phyloP scores from a whole-genome alignment of 441 rosid species.

The Adansonia madagascariensis region DNA sequence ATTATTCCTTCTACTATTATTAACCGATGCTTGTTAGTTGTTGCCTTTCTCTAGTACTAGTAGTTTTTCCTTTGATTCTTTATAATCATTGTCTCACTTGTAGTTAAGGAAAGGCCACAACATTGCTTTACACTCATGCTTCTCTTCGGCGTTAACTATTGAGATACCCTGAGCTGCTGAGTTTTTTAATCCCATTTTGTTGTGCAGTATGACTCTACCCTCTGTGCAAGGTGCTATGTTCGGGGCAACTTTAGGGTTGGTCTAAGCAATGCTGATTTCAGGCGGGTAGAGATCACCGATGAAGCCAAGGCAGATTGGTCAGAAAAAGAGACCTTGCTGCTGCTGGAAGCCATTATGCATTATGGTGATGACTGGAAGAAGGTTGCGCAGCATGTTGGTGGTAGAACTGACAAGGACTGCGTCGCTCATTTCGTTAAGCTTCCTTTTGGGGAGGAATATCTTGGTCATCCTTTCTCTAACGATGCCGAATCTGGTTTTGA shows the following conservation, averaged over 20 bases:
- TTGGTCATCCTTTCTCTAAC: slow-evolving; percentile 44
- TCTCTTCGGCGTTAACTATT: background rate
- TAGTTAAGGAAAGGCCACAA: background rate
- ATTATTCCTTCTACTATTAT: background rate
- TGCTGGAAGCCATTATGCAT: slow-evolving; percentile 81
- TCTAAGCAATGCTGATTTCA: slow-evolving; percentile 77
- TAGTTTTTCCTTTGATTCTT: background rate
- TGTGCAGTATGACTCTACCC: slow-evolving; percentile 78
- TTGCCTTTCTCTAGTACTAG: background rate
- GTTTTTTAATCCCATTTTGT: background rate
- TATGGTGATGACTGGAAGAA: slow-evolving; percentile 92
- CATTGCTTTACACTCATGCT: background rate
- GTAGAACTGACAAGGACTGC: slow-evolving; percentile 88
- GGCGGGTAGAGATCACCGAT: slow-evolving; percentile 85
- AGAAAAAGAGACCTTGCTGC: slow-evolving; percentile 80
- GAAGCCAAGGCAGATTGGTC: slow-evolving; percentile 82
- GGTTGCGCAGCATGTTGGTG: slow-evolving; percentile 78
- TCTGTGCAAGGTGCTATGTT: slow-evolving; percentile 95
- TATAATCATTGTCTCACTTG: background rate
- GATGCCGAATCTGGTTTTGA: slow-evolving; percentile 45
- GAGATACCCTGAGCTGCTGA: background rate
- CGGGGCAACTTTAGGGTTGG: slow-evolving; percentile 85
- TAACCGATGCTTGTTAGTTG: background rate
- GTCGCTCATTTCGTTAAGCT: slow-evolving; percentile 78
- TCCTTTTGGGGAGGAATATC: slow-evolving; percentile 77